A percentile compares a stretch with the other conserved stretches of the same genome.
phyloP scores from a whole-genome alignment of 345 rosid genomes.

The Kernera saxatilis region DNA sequence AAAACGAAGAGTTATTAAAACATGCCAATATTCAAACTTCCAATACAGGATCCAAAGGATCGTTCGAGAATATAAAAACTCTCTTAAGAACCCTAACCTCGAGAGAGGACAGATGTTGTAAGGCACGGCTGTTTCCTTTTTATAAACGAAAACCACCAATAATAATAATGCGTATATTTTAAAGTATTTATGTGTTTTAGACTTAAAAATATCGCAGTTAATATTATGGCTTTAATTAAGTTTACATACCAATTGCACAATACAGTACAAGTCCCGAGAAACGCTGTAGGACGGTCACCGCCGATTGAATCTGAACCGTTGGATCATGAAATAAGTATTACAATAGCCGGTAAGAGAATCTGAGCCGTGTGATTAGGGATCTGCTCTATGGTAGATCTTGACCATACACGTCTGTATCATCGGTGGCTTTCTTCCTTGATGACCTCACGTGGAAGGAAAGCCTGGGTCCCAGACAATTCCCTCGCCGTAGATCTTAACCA shows the following conservation, averaged over 20 bases:
- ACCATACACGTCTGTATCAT: slow-evolving; percentile 39
- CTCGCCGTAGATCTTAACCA: slow-evolving; percentile 11
- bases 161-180: not conserved
- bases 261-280: slow-evolving; percentile 36
- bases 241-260: slow-evolving; percentile 41
- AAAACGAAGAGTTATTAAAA: not conserved
- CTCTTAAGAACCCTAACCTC: slow-evolving; percentile 32
- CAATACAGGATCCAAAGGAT: slow-evolving; percentile 13
- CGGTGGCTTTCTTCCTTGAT: slow-evolving; percentile 14
- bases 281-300: slow-evolving; percentile 75
- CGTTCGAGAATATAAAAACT: not conserved
- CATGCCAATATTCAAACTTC: not conserved
- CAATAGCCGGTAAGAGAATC: slow-evolving; percentile 41
- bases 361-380: slow-evolving; percentile 46
- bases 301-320: slow-evolving; percentile 39
- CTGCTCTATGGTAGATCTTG: slow-evolving; percentile 34
- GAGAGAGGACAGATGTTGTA: slow-evolving; percentile 27
- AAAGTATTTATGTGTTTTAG: not conserved
- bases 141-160: slow-evolving; percentile 35
- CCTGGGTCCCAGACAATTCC: not conserved
- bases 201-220: slow-evolving; percentile 25
- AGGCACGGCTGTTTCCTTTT: slow-evolving; percentile 30
- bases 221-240: slow-evolving; percentile 14
- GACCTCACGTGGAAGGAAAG: slow-evolving; percentile 44
- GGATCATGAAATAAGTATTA: slow-evolving; percentile 34